These are phyloP conservation scores for Mycena rebaudengoi DNA, from an alignment of 768 basidiomycete genomes.

Conservation along the genomic window DNA sequence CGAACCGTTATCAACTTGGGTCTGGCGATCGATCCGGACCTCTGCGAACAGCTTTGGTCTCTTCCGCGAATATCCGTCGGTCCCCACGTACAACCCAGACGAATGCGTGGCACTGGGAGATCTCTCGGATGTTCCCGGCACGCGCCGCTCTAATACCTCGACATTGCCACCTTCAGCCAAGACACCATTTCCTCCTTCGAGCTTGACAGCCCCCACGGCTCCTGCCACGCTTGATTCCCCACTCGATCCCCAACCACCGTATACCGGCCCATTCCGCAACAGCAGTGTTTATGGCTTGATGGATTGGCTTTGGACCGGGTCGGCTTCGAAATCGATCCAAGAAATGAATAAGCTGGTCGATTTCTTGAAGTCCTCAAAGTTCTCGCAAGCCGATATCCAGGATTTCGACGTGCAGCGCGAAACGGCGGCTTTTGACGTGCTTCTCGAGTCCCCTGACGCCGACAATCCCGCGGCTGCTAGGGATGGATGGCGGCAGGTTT, in stretches of 20 bases:
- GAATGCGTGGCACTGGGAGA: background rate
- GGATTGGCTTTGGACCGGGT: constrained; percentile 29
- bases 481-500: no score
- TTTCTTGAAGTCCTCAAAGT: constrained; percentile 16
- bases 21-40: constrained; percentile 13
- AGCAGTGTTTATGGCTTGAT: constrained; percentile 20
- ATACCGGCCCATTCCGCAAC: constrained; percentile 22
- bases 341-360: background rate
- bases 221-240: background rate
- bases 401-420: background rate
- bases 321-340: background rate
- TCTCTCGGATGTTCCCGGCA: background rate
- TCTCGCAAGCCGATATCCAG: background rate
- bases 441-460: no score
- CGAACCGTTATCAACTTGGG: background rate
- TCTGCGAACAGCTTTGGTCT: constrained; percentile 19
- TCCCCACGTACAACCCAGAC: constrained; percentile 29
- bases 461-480: no score
- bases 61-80: constrained; percentile 17
- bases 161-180: background rate
- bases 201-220: background rate
- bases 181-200: background rate
- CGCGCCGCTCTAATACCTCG: background rate
- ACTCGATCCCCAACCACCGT: background rate
- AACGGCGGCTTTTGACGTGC: no score